Base-by-base conservation (phyloP, 2,329 filamentous ascomycete species). In the Aspergillus neotritici region DNA sequence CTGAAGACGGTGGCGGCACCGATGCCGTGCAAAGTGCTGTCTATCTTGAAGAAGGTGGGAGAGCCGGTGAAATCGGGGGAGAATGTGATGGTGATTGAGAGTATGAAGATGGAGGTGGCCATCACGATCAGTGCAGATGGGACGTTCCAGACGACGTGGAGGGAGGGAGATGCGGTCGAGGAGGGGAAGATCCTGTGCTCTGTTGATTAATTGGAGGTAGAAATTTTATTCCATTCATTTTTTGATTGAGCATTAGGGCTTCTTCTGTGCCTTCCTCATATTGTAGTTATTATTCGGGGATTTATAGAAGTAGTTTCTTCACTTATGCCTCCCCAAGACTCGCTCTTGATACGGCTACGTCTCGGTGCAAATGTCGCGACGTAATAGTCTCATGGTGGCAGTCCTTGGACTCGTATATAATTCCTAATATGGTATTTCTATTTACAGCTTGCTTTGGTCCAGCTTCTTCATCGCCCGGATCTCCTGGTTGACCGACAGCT, bases 401-500 rank as follows among this genome's bases (percentile, higher is more conserved):
- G 17, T 25, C 6, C 2, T 25, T 5, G 5, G 9, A 9, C 9
- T 21, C 9, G 21, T 9, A 8, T 25, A 25, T 25, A 38, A 34
- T 32, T 12, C 30, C 14, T 34, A 10, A 37, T 14, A 34, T 29
- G n/a, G 6, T 17, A 34, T 31, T 9, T 36, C 14, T n/a, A 33
- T 32, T 42, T 51, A 59, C 6, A 58, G 34, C 16, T 54, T 59
- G 21, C 52, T 61, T 29, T 42, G 39, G 21, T 25, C 21, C 42
- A 17, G 7, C 11, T 49, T 56, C 34, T 46, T 46, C 53, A 55
- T 55, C 8, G 37, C 44, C 47, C 47, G 53, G 2, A 50, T 43
- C 52, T 78, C 75, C 51, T 77, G 72, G 4, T 70, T 67, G n/a
- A 77, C 64, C 2, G 73, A 72, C 30, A 78, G 50, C 49, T 79